Evolutionary conservation across 352 stramenopile genomes (phyloP).

Genomic region (Blastocystis sp.): DNA sequence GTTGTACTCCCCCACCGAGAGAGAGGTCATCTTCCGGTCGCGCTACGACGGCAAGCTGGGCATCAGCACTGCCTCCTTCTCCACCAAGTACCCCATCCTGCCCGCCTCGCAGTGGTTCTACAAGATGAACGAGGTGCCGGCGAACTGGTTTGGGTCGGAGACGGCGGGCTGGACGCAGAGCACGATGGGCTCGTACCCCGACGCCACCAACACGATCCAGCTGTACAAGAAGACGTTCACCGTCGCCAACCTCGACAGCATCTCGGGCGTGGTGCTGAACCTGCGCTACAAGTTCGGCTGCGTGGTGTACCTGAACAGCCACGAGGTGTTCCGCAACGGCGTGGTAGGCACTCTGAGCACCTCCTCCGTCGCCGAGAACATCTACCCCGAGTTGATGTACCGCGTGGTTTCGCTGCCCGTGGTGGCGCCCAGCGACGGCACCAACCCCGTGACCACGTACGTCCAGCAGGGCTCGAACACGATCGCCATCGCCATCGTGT

Average conservation of each 20-base stretch:
- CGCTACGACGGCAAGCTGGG: background rate
- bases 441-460: background rate
- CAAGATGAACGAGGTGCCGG: conserved; percentile 39
- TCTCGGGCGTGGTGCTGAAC: conserved; percentile 25
- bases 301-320: conserved; percentile 56
- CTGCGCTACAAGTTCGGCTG: conserved; percentile 41
- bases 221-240: conserved; percentile 54
- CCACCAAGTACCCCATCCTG: background rate
- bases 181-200: conserved; percentile 10
- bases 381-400: background rate
- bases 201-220: conserved; percentile 43
- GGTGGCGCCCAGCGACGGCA: background rate
- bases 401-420: conserved; percentile 15
- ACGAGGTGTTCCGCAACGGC: conserved; percentile 41
- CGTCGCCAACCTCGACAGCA: background rate
- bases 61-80: background rate
- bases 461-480: conserved; percentile 14
- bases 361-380: background rate
- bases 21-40: background rate
- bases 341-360: conserved; percentile 27
- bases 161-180: background rate
- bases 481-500: conserved; percentile 52
- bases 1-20: background rate
- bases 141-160: conserved; percentile 10
- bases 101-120: conserved; percentile 14